These are phyloP conservation scores for Inga oerstediana DNA, from an alignment of 306 rosid species.

Conservation along the genomic window DNA sequence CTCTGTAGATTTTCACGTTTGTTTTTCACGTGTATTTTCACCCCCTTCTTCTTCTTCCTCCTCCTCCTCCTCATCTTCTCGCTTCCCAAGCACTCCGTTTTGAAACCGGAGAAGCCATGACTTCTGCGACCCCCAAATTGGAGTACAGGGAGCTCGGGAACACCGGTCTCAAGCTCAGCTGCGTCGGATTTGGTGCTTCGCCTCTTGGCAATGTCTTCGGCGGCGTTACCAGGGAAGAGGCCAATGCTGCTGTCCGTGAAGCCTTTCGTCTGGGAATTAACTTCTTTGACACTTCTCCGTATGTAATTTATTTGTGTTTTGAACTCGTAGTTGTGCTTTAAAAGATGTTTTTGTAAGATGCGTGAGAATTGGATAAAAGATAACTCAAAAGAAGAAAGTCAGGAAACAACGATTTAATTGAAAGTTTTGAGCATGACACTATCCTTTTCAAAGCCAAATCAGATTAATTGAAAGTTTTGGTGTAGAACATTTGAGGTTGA, in stretches of 20 bases:
- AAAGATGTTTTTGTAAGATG: neutral
- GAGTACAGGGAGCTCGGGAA: conserved; percentile 73
- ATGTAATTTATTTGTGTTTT: neutral
- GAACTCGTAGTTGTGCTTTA: neutral
- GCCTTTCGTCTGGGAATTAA: conserved; percentile 85
- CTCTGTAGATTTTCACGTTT: too few relatives aligned
- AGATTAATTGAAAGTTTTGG: neutral
- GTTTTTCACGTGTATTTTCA: neutral
- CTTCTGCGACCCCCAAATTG: conserved; percentile 36
- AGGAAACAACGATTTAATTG: neutral
- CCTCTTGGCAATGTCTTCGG: conserved; percentile 95
- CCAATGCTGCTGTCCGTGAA: conserved; percentile 69
- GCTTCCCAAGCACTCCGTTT: neutral
- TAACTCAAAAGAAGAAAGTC: neutral
- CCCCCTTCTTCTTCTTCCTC: neutral
- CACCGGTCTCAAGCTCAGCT: conserved; percentile 83
- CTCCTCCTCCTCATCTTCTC: neutral
- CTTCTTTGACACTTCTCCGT: conserved; percentile 97
- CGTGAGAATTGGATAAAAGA: neutral
- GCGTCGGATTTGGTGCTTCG: conserved; percentile 89
- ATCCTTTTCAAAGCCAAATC: neutral
- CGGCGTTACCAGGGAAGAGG: conserved; percentile 64
- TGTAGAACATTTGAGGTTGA: neutral
- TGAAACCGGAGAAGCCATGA: conserved; percentile 31
- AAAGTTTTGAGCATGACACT: neutral